Evolutionary conservation across 805 yeast genomes (phyloP).

Genomic region (Kodamaea leandrae): DNA sequence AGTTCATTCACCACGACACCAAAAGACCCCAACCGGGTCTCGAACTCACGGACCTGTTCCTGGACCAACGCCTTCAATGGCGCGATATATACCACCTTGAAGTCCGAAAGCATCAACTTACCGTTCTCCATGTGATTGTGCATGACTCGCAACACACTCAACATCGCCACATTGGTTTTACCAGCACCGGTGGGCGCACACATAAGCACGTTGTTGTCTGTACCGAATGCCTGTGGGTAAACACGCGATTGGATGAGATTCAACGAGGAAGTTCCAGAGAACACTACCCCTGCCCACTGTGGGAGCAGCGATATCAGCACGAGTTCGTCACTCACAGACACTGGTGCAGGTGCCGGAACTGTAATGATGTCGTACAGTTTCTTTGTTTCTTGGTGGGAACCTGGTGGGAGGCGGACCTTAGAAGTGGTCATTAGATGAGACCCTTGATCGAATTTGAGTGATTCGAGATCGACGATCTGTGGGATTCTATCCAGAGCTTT

Average conservation of each 20-base stretch:
- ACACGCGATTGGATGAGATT: constrained; percentile 85
- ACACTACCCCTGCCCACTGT: constrained; percentile 75
- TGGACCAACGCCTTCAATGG: constrained; percentile 94
- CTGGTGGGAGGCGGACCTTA: constrained; percentile 74
- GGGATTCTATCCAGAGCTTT: constrained; percentile 36
- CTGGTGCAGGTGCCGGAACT: constrained; percentile 78
- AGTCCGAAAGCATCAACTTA: constrained; percentile 49
- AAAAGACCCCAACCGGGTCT: constrained; percentile 58
- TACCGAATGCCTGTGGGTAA: constrained; percentile 69
- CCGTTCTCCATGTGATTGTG: constrained; percentile 52
- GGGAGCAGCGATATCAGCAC: constrained; percentile 68
- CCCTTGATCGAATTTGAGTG: constrained; percentile 69
- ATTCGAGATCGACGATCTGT: constrained; percentile 57
- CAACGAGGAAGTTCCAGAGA: constrained; percentile 63
- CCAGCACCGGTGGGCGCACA: constrained; percentile 99
- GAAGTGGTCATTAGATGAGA: constrained; percentile 63
- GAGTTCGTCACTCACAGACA: constrained; percentile 42
- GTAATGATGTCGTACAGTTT: constrained; percentile 83
- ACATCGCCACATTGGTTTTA: constrained; percentile 93
- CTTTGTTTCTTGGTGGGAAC: constrained; percentile 74
- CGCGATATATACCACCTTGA: constrained; percentile 85
- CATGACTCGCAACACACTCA: constrained; percentile 66
- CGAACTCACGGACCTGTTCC: constrained; percentile 87
- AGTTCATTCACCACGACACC: constrained; percentile 79
- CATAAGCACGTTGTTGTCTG: constrained; percentile 69